Base-by-base conservation (phyloP, 2,329 filamentous ascomycete genomes). In the Ceratocystis huliohia region DNA sequence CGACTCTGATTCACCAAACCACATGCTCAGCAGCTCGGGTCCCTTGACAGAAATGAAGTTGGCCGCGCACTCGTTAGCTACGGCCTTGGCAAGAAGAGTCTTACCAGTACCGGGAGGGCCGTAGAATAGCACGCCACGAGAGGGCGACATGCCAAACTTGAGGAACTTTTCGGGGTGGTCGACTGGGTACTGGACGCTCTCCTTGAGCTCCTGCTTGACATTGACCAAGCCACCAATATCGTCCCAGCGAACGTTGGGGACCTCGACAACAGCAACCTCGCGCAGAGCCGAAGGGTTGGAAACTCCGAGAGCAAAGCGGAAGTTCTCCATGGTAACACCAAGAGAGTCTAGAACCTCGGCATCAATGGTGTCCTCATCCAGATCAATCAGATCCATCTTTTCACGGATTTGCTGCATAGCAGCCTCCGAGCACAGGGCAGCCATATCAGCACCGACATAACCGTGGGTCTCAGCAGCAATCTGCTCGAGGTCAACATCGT, bases 1-100 rank as follows among this genome's bases (percentile, higher is more conserved):
- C 85, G 91, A 96, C 81, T 99, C 95, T 65, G 94, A 99, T 81
- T 99, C 94, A 87, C 94, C 94, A 75, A 99, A 99, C 94, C 94
- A 99, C 94, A 99, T 99, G 77, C 91, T 96, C 73, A 99, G 85
- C 73, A 99, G 83, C 78, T 99, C 94, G 67, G 94, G 95, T 69
- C 94, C 94, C 86, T 99, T 99, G 78, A 99, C 88, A 50, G 94
- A 99, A 76, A 99, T 97, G 81, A 99, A 99, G 82, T 99, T 99
- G 83, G 94, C 94, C 69, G 94, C 89, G 75, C 92, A 97, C 82
- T 99, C 94, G 79, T 97, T 99, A 79, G 94, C 94, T 71, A 99
- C 94, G 72, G 94, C 94, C 85, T 99, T 99, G 76, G 94, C 94
- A 81, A 99, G 88, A 82, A 99, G 86, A 69, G 94, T 99, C 84